Evolutionary conservation across 164 flowering plant genomes (phyloP).

Genomic region (Dillenia suffruticosa): DNA sequence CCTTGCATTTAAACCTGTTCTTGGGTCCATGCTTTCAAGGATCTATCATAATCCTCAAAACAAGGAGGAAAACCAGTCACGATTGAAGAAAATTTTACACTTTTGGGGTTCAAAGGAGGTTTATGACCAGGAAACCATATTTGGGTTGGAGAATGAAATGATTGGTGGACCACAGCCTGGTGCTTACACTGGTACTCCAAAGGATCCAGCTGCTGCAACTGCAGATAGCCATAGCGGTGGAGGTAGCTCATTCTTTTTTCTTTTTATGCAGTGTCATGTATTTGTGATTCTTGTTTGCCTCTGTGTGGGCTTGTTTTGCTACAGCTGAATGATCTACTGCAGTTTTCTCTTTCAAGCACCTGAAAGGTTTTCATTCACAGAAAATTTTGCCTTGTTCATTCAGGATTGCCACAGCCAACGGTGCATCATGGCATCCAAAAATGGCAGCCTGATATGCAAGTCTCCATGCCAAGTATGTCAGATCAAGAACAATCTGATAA

Average conservation of each 20-base stretch:
- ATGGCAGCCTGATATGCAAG: constrained; percentile 69
- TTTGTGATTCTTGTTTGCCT: too few relatives aligned
- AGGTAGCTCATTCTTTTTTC: constrained; percentile 29
- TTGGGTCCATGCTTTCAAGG: constrained; percentile 91
- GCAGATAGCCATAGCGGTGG: constrained; percentile 31
- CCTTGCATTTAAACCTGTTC: constrained; percentile 86
- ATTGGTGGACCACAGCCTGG: constrained; percentile 51
- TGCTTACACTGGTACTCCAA: constrained; percentile 42
- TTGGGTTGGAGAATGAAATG: constrained; percentile 79
- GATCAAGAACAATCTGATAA: constrained; percentile 55
- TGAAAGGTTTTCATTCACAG: not conserved
- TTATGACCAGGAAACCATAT: constrained; percentile 78
- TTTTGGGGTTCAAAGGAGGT: constrained; percentile 99
- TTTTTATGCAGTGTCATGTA: not conserved
- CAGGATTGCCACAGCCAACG: constrained; percentile 40
- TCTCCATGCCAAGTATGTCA: constrained; percentile 22
- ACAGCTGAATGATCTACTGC: too few relatives aligned
- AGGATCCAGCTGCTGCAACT: constrained; percentile 37
- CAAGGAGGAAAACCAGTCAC: constrained; percentile 85
- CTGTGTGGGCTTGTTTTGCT: too few relatives aligned
- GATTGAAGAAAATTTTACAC: constrained; percentile 81
- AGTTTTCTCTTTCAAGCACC: not conserved
- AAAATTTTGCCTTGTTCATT: constrained; percentile 6
- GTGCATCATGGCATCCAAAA: constrained; percentile 30
- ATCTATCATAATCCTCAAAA: constrained; percentile 88